These are phyloP conservation scores for Debaryomyces prosopidis DNA, from an alignment of 805 yeast genomes.

Conservation along the genomic window DNA sequence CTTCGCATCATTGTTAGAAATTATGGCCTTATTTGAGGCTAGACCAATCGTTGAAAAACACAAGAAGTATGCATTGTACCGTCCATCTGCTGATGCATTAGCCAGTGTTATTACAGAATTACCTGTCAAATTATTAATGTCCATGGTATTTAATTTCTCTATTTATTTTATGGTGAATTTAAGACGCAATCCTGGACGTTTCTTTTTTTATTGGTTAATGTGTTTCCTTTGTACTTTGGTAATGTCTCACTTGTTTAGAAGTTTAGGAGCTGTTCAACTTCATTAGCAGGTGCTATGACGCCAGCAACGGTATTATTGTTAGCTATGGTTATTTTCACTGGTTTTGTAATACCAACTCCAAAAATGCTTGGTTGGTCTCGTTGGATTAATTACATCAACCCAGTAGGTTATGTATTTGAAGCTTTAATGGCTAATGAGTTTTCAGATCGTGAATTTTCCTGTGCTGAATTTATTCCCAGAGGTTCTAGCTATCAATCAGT, in stretches of 20 bases:
- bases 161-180: conserved; percentile 57
- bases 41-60: conserved; percentile 57
- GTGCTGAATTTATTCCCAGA: conserved; percentile 52
- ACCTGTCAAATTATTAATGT: conserved; percentile 49
- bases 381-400: conserved; percentile 64
- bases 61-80: conserved; percentile 54
- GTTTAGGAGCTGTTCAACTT: conserved; percentile 50
- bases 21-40: not conserved
- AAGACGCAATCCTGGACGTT: conserved; percentile 52
- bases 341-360: conserved; percentile 58
- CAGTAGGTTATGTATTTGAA: conserved; percentile 58
- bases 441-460: conserved; percentile 43
- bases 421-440: conserved; percentile 61
- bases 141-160: conserved; percentile 48
- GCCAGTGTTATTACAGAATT: conserved; percentile 61
- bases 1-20: conserved; percentile 54
- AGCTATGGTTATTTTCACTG: conserved; percentile 52
- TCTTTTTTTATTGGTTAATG: conserved; percentile 53
- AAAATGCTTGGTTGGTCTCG: conserved; percentile 64
- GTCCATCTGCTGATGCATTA: conserved; percentile 64
- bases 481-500: conserved; percentile 30
- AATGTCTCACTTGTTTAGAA: conserved; percentile 58
- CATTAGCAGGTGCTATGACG: conserved; percentile 56
- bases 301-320: conserved; percentile 54
- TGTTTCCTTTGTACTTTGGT: conserved; percentile 44